phyloP scores from a whole-genome alignment of 148 eudicot genomes.

The Fagopyrum tataricum region DNA sequence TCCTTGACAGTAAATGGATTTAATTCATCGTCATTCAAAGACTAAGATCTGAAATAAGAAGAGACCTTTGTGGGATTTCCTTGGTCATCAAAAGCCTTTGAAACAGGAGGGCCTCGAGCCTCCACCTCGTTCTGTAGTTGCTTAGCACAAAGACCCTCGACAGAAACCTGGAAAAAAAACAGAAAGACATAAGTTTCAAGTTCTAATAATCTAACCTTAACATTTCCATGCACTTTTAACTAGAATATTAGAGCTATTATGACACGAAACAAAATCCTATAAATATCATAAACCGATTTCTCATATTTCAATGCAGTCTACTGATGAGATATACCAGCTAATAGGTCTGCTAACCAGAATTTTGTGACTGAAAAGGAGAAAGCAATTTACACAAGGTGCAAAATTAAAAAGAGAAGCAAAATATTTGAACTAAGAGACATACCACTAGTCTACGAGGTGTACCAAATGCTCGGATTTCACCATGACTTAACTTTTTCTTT shows the following conservation, averaged over 20 bases:
- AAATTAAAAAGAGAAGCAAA: conserved; percentile 10
- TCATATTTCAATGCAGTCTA: not conserved
- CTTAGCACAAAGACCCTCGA: conserved; percentile 59
- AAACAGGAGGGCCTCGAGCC: too few relatives aligned
- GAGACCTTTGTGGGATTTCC: too few relatives aligned
- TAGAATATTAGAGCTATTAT: not conserved
- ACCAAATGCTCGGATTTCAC: conserved; percentile 62
- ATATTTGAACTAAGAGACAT: conserved; percentile 20
- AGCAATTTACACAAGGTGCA: not conserved
- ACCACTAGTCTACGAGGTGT: conserved; percentile 98
- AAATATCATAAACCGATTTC: not conserved
- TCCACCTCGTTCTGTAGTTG: conserved; percentile 69
- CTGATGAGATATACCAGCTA: not conserved
- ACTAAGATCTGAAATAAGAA: too few relatives aligned
- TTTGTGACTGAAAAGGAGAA: not conserved
- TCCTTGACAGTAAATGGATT: too few relatives aligned
- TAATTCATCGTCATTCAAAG: too few relatives aligned
- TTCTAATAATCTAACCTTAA: not conserved
- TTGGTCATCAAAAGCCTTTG: too few relatives aligned
- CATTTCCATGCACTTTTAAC: not conserved
- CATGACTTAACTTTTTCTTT: conserved; percentile 78
- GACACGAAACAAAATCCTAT: not conserved
- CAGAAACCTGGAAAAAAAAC: conserved; percentile 46
- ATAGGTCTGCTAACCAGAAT: not conserved
- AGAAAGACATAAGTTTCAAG: not conserved